A percentile compares a stretch with the other conserved stretches of the same genome.
These are phyloP conservation scores for Globisporangium rhizosaccharum DNA, from an alignment of 352 stramenopile species.

Conservation along the genomic window DNA sequence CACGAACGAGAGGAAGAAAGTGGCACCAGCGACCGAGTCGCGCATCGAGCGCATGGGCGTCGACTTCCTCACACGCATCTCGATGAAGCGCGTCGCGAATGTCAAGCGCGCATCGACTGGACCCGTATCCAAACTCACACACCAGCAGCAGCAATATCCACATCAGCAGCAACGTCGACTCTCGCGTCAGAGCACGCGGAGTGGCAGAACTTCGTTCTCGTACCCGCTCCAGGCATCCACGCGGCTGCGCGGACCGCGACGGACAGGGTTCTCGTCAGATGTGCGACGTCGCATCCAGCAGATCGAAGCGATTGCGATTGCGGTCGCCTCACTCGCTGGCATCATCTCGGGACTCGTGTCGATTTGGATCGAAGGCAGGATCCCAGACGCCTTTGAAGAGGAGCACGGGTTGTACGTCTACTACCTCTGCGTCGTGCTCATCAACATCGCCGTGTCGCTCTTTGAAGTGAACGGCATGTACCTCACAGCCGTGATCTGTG, in stretches of 20 bases:
- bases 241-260: background rate
- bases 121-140: no score
- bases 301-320: conserved; percentile 19
- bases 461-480: conserved; percentile 43
- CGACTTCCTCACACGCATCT: conserved; percentile 31
- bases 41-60: conserved; percentile 37
- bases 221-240: background rate
- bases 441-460: conserved; percentile 46
- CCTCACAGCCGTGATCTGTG: conserved; percentile 27
- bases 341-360: conserved; percentile 35
- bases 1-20: conserved; percentile 2
- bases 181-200: background rate
- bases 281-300: conserved; percentile 22
- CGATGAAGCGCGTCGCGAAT: conserved; percentile 25
- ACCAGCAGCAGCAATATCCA: conserved; percentile 3
- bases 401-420: conserved; percentile 14
- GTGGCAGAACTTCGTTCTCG: background rate
- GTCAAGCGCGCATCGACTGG: conserved; percentile 11
- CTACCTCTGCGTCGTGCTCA: conserved; percentile 25
- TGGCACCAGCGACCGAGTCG: conserved; percentile 17
- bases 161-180: background rate
- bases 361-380: conserved; percentile 24
- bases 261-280: conserved; percentile 21
- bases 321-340: conserved; percentile 18
- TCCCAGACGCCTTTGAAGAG: conserved; percentile 10